Base-by-base conservation (phyloP, 129 eudicot genomes). In the Flaveria brownii region DNA sequence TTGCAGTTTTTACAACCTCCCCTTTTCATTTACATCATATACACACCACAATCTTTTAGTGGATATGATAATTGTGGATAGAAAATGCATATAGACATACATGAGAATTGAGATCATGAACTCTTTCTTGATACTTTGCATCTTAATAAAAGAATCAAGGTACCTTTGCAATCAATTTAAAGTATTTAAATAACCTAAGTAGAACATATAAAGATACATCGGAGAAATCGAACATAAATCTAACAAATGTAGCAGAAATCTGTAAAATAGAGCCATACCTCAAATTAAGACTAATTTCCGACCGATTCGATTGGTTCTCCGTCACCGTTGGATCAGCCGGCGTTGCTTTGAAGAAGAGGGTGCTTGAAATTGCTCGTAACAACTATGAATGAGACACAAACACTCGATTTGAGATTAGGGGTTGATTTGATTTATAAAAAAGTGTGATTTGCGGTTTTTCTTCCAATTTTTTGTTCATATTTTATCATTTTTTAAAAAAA, bases 201-300 rank as follows among this genome's bases (percentile, higher is more conserved):
- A 49, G n/a, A 49, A 49, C n/a, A 49, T 49, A 14, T 47, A 47
- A 47, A 16, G 57, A 51, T 16, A 51, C 7, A 52, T 52, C 33
- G 65, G 14, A 25, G 13, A 25, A 9, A 59, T 9, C 65, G 65
- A 59, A 22, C 36, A 59, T 4, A 62, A 30, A 62, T 62, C 10
- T 30, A 62, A 57, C 13, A 62, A 28, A 62, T 62, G 9, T 28
- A 62, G 68, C 68, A 13, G 8, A 47, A 69, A 25, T 69, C 59
- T 46, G 42, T 43, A 13, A 41, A 43, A 68, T 5, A 2, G 72
- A 45, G 18, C 25, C 11, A 13, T 43, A 68, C 56, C 73, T 68
- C 55, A 13, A 20, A 42, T 18, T 0, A 20, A 46, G 3, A 14
- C 16, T n/a, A 45, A 3, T 3, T 49, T 45, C 43, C 11, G 9